Evolutionary conservation across 2,329 filamentous ascomycete species (phyloP).

Genomic region (Monilinia vaccinii-corymbosi): DNA sequence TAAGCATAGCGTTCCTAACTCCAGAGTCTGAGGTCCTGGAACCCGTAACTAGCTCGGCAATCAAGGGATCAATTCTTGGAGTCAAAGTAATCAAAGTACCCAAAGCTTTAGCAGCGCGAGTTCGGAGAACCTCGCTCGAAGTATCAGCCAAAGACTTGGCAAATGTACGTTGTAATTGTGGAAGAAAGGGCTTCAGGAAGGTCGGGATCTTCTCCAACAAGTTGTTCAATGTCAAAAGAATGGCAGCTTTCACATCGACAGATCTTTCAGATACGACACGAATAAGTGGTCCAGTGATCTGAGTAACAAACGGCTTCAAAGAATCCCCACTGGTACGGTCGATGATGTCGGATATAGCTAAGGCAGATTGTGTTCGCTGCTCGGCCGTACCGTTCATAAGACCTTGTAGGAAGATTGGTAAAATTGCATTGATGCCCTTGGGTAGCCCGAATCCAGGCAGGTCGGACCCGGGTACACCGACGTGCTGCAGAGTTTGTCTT

Average conservation of each 20-base stretch:
- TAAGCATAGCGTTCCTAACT: conserved; percentile 92
- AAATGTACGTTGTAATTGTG: conserved; percentile 93
- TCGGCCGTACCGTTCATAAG: conserved; percentile 93
- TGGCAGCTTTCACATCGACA: conserved; percentile 91
- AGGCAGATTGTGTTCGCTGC: conserved; percentile 81
- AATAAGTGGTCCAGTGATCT: conserved; percentile 95
- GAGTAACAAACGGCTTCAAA: conserved; percentile 89
- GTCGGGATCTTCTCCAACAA: conserved; percentile 92
- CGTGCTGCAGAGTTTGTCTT: conserved; percentile 73
- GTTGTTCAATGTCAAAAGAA: conserved; percentile 89
- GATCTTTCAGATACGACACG: conserved; percentile 95
- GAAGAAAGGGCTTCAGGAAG: conserved; percentile 92
- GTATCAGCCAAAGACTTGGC: conserved; percentile 91
- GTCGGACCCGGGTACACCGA: conserved; percentile 77
- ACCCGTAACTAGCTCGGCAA: conserved; percentile 86
- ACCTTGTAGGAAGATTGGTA: conserved; percentile 96
- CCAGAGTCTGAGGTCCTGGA: conserved; percentile 82
- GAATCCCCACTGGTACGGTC: conserved; percentile 83
- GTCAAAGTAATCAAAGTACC: conserved; percentile 94
- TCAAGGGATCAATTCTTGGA: conserved; percentile 88
- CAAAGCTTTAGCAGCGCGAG: conserved; percentile 83
- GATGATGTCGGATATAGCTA: conserved; percentile 92
- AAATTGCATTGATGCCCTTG: conserved; percentile 92
- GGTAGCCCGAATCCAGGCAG: conserved; percentile 84
- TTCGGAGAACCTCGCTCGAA: conserved; percentile 78